Conservation (phyloP, 2,329 filamentous ascomycete species). For the Penicillium concentricum region DNA sequence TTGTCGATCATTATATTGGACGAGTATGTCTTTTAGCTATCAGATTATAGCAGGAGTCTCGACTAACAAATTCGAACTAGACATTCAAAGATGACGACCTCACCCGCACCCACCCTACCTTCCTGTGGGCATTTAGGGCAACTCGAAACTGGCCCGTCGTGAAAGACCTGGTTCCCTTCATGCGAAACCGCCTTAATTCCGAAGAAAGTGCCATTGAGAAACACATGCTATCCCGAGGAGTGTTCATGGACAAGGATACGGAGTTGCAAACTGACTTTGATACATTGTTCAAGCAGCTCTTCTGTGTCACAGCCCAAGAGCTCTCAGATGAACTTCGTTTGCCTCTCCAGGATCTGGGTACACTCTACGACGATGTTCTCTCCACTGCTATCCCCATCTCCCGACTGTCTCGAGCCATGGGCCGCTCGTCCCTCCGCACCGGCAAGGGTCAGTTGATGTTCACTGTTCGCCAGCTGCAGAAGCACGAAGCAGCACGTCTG, state of each 20-base stretch:
- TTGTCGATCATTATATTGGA: conserved; percentile 74
- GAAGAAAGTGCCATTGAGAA: conserved; percentile 49
- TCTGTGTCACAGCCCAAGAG: conserved; percentile 75
- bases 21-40: conserved; percentile 44
- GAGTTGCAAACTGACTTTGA: conserved; percentile 69
- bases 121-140: conserved; percentile 83
- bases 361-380: conserved; percentile 74
- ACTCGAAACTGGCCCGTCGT: conserved; percentile 75
- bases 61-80: conserved; percentile 27
- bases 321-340: conserved; percentile 67
- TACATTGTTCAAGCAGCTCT: conserved; percentile 75
- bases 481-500: conserved; percentile 62
- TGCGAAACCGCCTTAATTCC: conserved; percentile 66
- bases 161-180: conserved; percentile 65
- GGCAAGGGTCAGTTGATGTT: conserved; percentile 80
- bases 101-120: conserved; percentile 72
- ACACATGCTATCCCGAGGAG: conserved; percentile 49
- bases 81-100: conserved; percentile 70
- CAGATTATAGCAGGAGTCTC: neutral
- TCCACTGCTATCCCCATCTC: conserved; percentile 55
- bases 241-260: conserved; percentile 41
- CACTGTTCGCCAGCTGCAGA: conserved; percentile 64
- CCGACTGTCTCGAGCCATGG: conserved; percentile 28
- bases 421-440: conserved; percentile 27
- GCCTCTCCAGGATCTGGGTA: conserved; percentile 62